Evolutionary conservation across 2,329 filamentous ascomycete genomes (phyloP).

Genomic region (Colletotrichum lentis): DNA sequence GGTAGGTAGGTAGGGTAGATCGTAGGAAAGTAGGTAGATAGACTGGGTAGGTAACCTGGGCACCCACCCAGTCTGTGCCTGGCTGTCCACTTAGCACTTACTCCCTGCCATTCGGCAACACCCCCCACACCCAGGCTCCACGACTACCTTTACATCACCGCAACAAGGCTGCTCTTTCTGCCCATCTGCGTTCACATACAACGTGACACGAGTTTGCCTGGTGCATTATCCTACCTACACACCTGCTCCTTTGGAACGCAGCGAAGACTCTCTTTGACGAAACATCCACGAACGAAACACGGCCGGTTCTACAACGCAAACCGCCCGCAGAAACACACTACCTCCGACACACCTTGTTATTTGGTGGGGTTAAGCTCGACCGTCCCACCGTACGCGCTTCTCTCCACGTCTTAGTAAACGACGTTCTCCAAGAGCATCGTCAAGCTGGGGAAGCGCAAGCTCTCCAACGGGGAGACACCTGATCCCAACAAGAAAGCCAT

Average conservation of each 20-base stretch:
- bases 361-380: constrained; percentile 51
- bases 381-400: constrained; percentile 22
- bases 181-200: constrained; percentile 23
- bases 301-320: constrained; percentile 6
- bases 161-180: constrained; percentile 28
- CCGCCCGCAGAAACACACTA: constrained; percentile 1
- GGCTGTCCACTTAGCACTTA: constrained; percentile 18
- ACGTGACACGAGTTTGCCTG: constrained; percentile 31
- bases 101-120: constrained; percentile 29
- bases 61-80: constrained; percentile 7
- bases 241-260: constrained; percentile 33
- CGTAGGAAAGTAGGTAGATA: too few species aligned
- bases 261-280: constrained; percentile 37
- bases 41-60: neutral
- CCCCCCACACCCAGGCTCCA: constrained; percentile 21
- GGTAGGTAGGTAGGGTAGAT: too few species aligned
- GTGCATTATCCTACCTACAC: constrained; percentile 13
- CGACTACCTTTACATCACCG: constrained; percentile 35
- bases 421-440: constrained; percentile 41
- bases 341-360: constrained; percentile 33
- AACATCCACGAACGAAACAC: constrained; percentile 28
- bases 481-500: constrained; percentile 67
- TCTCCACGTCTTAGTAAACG: constrained; percentile 39
- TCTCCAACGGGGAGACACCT: constrained; percentile 67
- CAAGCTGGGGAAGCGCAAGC: constrained; percentile 74